phyloP scores from a whole-genome alignment of 75 land plant species.

The Azolla pinnata region DNA sequence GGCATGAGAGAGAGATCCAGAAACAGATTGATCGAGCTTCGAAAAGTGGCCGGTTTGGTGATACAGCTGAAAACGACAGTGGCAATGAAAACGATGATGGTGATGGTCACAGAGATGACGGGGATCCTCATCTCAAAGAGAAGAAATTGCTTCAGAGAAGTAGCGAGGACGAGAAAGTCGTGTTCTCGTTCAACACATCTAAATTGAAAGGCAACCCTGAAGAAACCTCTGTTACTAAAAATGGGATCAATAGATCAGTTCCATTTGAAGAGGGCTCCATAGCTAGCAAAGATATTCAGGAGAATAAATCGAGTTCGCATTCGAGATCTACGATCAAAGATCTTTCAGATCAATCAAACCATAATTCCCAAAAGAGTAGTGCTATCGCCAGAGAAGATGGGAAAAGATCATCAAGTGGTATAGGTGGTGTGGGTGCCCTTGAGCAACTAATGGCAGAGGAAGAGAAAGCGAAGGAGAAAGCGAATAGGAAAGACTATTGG shows the following conservation, averaged over 20 bases:
- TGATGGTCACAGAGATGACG: no score
- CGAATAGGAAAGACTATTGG: conserved; percentile 93
- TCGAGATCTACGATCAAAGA: no score
- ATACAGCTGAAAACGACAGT: conserved; percentile 2
- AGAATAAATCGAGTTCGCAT: no score
- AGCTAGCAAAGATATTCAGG: no score
- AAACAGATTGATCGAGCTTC: conserved; percentile 72
- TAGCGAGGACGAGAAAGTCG: conserved; percentile 40
- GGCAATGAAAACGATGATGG: no score
- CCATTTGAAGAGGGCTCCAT: no score
- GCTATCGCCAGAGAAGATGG: conserved; percentile 12
- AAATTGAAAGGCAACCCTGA: no score
- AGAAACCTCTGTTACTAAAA: no score
- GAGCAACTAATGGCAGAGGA: conserved; percentile 87
- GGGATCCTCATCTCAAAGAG: conserved; percentile 15
- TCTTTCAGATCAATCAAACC: no score
- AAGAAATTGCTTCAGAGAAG: conserved; percentile 12
- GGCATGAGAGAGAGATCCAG: conserved; percentile 62
- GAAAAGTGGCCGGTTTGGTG: conserved; percentile 9
- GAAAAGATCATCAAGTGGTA: no score
- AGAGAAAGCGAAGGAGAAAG: conserved; percentile 72
- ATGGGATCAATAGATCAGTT: no score
- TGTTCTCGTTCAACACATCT: conserved; percentile 35
- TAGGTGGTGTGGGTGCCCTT: conserved; percentile 25
- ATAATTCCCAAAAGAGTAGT: no score